Base-by-base conservation (phyloP, 1,139 yeast species). In the Blastobotrys illinoisensis region DNA sequence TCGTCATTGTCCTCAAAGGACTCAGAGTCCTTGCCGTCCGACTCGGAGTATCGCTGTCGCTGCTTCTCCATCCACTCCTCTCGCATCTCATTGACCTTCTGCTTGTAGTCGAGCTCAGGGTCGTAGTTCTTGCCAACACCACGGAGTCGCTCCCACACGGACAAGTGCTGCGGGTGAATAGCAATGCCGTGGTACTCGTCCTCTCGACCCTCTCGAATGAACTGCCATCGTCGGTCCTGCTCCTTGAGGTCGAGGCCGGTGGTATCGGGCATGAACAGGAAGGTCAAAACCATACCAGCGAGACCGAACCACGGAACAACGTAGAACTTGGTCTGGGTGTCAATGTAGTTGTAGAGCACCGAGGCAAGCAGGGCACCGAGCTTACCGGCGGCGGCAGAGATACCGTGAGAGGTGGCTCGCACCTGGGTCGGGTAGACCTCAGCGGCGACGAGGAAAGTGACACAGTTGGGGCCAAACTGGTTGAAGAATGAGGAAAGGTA, bases 391-490 rank as follows among this genome's bases (percentile, higher is more conserved):
- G 97, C 99, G 62, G 99, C 99, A 64, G 97, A 89, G 61, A 93
- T 76, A 80, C 99, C 99, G 71, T 93, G 99, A 53, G 98, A 97
- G 63, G 97, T 85, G 48, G 98, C 93, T 82, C 99, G 88, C 77
- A 90, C 90, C 75, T 96, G 83, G 52, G 99, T 93, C 70, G 99
- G 99, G 88, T 80, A 93, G 67, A 85, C 80, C 78, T 93, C 99
- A 73, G 98, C 99, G 51, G 99, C 98, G 65, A 89, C 83, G 67
- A 93, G 81, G 74, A 93, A 93, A 57, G 99, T 93, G 53, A 98
- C 95, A 58, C 93, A 82, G 79, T 93, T 93, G 70, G 99, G 98
- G 58, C 88, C 88, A 61, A 81, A 83, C 73, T 83, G 84, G 72
- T 82, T 80, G 80, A 83, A 83, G 73, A 83, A 82, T 67, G 82